Percentiles rank a stretch among this genome's conserved stretches.
Conservation (phyloP, 495 filamentous ascomycete genomes). For the Geopyxis carbonaria region DNA sequence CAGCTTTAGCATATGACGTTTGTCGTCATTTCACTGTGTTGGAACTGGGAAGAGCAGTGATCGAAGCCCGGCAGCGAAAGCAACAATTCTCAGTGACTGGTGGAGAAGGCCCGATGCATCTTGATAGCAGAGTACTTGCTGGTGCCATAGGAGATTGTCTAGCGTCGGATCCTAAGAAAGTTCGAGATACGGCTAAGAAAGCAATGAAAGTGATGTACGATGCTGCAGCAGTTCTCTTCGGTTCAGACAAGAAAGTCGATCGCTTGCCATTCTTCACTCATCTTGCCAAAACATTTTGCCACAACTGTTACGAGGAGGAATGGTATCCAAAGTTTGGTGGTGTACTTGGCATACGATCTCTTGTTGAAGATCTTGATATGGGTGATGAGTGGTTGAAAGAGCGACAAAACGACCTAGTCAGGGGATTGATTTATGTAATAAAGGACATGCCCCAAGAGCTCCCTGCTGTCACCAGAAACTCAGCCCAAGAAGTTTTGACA, state of each 20-base stretch:
- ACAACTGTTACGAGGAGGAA: constrained; percentile 88
- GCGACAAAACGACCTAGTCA: constrained; percentile 66
- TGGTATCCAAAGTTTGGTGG: constrained; percentile 96
- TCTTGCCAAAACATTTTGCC: constrained; percentile 65
- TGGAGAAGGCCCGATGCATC: constrained; percentile 68
- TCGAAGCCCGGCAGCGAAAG: constrained; percentile 50
- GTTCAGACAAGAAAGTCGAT: constrained; percentile 46
- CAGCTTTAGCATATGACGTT: constrained; percentile 54
- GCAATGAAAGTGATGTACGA: constrained; percentile 61
- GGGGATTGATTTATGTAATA: constrained; percentile 81
- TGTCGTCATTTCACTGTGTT: constrained; percentile 79
- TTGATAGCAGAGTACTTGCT: constrained; percentile 71
- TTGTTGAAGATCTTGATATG: constrained; percentile 62
- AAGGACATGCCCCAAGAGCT: constrained; percentile 92
- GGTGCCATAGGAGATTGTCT: constrained; percentile 78
- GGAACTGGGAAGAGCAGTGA: constrained; percentile 68
- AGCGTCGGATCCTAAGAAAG: constrained; percentile 57
- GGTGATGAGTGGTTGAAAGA: constrained; percentile 67
- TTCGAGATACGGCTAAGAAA: constrained; percentile 69
- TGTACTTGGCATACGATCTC: constrained; percentile 67
- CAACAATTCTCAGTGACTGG: constrained; percentile 65
- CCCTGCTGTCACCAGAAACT: constrained; percentile 64
- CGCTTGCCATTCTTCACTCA: constrained; percentile 67
- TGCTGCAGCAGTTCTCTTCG: constrained; percentile 65
- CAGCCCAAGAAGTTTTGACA: constrained; percentile 66